Evolutionary conservation across 352 stramenopile genomes (phyloP).

Genomic region (Pythium utonaiense): DNA sequence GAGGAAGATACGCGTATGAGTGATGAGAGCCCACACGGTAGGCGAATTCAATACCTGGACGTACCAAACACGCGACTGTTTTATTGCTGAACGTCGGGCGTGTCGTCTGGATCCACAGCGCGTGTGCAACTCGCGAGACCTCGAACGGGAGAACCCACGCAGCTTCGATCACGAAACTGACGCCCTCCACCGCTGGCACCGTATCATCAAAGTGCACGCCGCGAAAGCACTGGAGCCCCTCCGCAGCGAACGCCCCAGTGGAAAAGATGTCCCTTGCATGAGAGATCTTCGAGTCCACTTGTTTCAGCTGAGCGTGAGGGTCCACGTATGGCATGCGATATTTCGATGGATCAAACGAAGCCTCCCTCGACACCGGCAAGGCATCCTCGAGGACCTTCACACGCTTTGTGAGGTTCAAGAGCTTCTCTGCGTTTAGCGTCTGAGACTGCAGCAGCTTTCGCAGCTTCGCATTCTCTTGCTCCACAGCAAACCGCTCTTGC

Average conservation of each 20-base stretch:
- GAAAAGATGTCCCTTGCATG: neutral
- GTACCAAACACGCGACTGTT: too few species aligned
- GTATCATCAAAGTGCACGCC: neutral
- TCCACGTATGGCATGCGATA: conserved; percentile 7
- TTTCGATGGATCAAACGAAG: conserved; percentile 8
- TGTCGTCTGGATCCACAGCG: conserved; percentile 6
- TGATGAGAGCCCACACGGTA: too few species aligned
- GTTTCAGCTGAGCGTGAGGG: neutral
- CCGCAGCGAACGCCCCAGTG: neutral
- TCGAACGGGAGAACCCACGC: conserved; percentile 2
- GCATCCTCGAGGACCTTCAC: conserved; percentile 1
- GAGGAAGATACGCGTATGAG: too few species aligned
- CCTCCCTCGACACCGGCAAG: neutral
- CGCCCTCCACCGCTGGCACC: neutral
- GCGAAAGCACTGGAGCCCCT: neutral
- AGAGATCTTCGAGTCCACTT: neutral
- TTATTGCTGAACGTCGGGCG: neutral
- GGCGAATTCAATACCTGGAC: too few species aligned
- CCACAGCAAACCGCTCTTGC: neutral
- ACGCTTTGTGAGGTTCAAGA: conserved; percentile 5
- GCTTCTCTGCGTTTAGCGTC: conserved; percentile 6
- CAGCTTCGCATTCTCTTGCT: conserved; percentile 18
- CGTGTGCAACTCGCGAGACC: neutral
- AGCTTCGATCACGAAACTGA: neutral
- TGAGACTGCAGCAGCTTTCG: conserved; percentile 9